A percentile compares a stretch with the other conserved stretches of the same genome.
Conservation (phyloP, 192 early-diverging fungal species). For the Piromyces finnis region DNA sequence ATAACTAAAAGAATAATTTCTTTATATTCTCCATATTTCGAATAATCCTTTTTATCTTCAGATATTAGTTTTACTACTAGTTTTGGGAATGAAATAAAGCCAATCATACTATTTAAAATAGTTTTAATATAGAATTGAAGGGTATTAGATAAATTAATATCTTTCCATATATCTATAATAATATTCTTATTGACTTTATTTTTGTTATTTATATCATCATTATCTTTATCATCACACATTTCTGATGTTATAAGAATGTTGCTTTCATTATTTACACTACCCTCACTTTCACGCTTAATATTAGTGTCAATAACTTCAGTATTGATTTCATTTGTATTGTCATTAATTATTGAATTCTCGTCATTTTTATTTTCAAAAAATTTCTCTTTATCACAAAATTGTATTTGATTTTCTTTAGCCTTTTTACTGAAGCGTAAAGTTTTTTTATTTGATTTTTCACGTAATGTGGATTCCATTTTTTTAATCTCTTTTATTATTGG, state of each 20-base stretch:
- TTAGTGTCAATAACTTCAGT: not conserved
- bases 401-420: not conserved
- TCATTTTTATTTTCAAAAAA: no score
- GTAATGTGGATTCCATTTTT: not conserved
- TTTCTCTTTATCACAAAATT: no score
- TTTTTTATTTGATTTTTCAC: not conserved
- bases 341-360: no score
- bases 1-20: not conserved
- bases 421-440: not conserved
- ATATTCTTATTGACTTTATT: not conserved
- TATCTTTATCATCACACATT: no score
- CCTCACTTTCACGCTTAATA: not conserved
- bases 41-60: not conserved
- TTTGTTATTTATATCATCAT: not conserved
- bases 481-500: not conserved
- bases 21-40: not conserved
- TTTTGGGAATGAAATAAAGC: not conserved
- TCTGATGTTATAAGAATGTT: no score
- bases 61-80: not conserved
- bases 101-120: not conserved
- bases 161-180: not conserved
- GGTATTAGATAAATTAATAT: not conserved
- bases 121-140: not conserved
- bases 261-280: no score
- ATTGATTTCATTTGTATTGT: no score